Evolutionary conservation across 1,284 basidiomycete species (phyloP).

Genomic region (Leccinum griseonigrum): DNA sequence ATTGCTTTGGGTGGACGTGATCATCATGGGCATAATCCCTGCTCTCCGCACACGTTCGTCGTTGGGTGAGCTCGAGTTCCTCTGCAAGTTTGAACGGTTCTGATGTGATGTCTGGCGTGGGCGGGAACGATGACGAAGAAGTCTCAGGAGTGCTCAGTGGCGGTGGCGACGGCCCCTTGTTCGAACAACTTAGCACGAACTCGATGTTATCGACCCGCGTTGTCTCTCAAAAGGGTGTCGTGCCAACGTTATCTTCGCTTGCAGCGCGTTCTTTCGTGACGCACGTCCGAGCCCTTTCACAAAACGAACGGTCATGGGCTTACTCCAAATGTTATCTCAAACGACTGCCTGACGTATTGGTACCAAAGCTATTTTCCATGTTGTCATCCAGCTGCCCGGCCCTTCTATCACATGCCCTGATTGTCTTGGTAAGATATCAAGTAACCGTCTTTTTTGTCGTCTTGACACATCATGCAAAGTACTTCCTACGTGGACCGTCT

Average conservation of each 20-base stretch:
- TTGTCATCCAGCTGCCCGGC: constrained; percentile 49
- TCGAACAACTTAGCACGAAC: too few species aligned
- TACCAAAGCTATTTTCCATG: constrained; percentile 50
- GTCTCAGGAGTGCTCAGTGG: too few species aligned
- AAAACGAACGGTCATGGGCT: constrained; percentile 39
- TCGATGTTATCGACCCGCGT: constrained; percentile 41
- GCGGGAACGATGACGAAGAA: too few species aligned
- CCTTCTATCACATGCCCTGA: constrained; percentile 50
- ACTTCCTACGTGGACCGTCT: constrained; percentile 56
- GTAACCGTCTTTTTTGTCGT: background rate
- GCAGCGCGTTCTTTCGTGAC: constrained; percentile 54
- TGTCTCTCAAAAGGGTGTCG: constrained; percentile 27
- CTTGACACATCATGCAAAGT: constrained; percentile 35
- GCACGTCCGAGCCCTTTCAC: constrained; percentile 41
- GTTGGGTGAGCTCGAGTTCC: background rate
- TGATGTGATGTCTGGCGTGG: constrained; percentile 4
- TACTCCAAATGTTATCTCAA: constrained; percentile 41
- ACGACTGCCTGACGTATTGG: constrained; percentile 49
- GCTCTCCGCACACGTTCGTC: constrained; percentile 6
- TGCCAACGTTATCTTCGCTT: constrained; percentile 47
- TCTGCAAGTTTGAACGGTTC: background rate
- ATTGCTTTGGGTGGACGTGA: constrained; percentile 24
- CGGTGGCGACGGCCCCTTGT: too few species aligned
- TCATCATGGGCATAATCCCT: constrained; percentile 10
- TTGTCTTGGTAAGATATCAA: constrained; percentile 46